A percentile compares a stretch with the other conserved stretches of the same genome.
Evolutionary conservation across 495 filamentous ascomycete genomes (phyloP).

Genomic region (Annulohypoxylon moriforme): DNA sequence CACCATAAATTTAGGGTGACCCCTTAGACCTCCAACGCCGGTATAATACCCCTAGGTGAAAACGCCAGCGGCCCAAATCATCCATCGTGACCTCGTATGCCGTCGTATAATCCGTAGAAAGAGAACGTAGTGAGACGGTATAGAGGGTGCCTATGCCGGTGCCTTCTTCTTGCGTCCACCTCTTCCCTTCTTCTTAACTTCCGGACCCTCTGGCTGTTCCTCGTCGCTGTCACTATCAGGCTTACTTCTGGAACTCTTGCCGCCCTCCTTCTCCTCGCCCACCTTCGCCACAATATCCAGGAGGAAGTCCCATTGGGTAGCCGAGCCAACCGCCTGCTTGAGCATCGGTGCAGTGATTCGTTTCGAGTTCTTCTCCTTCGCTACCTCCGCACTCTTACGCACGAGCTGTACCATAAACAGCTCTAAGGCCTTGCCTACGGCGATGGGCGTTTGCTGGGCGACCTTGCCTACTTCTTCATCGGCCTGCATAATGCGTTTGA

Average conservation of each 20-base stretch:
- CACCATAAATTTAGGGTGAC: conserved; percentile 29
- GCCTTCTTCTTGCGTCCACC: conserved; percentile 60
- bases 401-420: conserved; percentile 97
- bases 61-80: conserved; percentile 42
- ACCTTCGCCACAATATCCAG: conserved; percentile 90
- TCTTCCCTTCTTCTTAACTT: conserved; percentile 57
- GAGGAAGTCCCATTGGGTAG: conserved; percentile 93
- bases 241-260: conserved; percentile 45
- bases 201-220: conserved; percentile 43
- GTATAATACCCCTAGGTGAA: conserved; percentile 36
- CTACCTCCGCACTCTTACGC: conserved; percentile 84
- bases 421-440: conserved; percentile 94
- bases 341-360: conserved; percentile 90
- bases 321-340: conserved; percentile 85
- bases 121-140: conserved; percentile 13
- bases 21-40: conserved; percentile 47
- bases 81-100: conserved; percentile 43
- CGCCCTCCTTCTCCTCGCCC: conserved; percentile 69
- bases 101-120: conserved; percentile 44
- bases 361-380: conserved; percentile 83
- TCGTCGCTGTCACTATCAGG: conserved; percentile 60
- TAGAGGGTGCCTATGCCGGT: conserved; percentile 18
- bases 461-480: conserved; percentile 99
- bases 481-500: conserved; percentile 99
- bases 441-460: conserved; percentile 93